These are phyloP conservation scores for Eutrema japonicum DNA, from an alignment of 345 rosid genomes.

Conservation along the genomic window DNA sequence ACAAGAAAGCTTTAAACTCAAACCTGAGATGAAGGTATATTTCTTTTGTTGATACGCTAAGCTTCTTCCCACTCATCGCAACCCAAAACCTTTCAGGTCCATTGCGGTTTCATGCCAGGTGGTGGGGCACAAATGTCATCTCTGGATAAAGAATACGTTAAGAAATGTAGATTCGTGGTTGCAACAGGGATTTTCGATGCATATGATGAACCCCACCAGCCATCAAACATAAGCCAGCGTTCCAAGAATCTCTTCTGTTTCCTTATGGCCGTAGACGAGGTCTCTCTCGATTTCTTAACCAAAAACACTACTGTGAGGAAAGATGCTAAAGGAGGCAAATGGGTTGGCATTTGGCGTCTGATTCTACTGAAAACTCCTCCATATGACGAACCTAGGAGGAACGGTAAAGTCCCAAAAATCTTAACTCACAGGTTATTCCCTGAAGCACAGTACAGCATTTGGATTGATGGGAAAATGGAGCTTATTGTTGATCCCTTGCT, in stretches of 20 bases:
- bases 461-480: conserved; percentile 99
- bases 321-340: conserved; percentile 69
- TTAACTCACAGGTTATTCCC: conserved; percentile 98
- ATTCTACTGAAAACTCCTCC: conserved; percentile 81
- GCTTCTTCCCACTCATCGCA: conserved; percentile 10
- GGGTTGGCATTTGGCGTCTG: conserved; percentile 98
- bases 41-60: neutral
- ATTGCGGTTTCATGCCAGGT: conserved; percentile 82
- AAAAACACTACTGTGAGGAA: conserved; percentile 65
- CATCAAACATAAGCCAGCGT: conserved; percentile 73
- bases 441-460: conserved; percentile 88
- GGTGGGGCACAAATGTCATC: conserved; percentile 91
- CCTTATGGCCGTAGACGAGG: conserved; percentile 90
- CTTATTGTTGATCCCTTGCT: conserved; percentile 85
- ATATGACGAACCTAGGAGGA: conserved; percentile 95
- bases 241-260: conserved; percentile 88
- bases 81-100: conserved; percentile 55
- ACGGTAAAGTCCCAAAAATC: conserved; percentile 95
- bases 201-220: conserved; percentile 90
- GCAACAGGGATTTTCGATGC: conserved; percentile 96
- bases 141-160: conserved; percentile 61
- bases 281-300: conserved; percentile 65
- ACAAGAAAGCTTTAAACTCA: conserved; percentile 74
- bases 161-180: conserved; percentile 85
- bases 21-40: conserved; percentile 75